phyloP scores from a whole-genome alignment of 164 flowering plant species.

The Magnolia kwangsiensis region DNA sequence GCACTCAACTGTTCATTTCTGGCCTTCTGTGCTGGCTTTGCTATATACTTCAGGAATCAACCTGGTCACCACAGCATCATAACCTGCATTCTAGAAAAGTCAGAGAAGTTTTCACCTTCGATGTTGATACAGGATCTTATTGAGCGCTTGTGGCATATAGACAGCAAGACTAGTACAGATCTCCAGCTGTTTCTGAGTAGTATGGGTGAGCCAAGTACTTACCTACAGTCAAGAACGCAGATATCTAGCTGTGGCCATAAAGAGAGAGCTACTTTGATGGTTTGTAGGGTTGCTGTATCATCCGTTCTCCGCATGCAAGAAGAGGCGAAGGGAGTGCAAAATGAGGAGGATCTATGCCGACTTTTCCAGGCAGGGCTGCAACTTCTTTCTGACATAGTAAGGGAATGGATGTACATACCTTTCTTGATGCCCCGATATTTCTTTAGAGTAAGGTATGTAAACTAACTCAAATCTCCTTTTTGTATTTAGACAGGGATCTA shows the following conservation, averaged over 20 bases:
- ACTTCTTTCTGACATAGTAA: slow-evolving; percentile 31
- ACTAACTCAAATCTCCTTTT: background rate
- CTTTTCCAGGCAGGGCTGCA: slow-evolving; percentile 26
- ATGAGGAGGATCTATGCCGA: slow-evolving; percentile 17
- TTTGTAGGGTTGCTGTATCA: slow-evolving; percentile 49
- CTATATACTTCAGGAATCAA: slow-evolving; percentile 27
- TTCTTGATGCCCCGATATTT: slow-evolving; percentile 57
- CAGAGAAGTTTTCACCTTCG: slow-evolving; percentile 18
- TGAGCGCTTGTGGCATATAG: slow-evolving; percentile 43
- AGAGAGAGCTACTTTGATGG: slow-evolving; percentile 30
- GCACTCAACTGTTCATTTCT: slow-evolving; percentile 63
- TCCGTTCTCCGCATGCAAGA: slow-evolving; percentile 33
- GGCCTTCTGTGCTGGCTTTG: slow-evolving; percentile 57
- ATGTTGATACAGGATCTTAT: slow-evolving; percentile 44
- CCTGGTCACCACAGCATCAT: slow-evolving; percentile 13
- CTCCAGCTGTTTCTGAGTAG: slow-evolving; percentile 39
- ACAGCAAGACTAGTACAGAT: slow-evolving; percentile 36
- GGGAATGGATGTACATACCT: slow-evolving; percentile 51
- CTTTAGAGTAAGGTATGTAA: slow-evolving; percentile 60
- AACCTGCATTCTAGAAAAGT: slow-evolving; percentile 11
- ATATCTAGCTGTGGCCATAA: slow-evolving; percentile 20
- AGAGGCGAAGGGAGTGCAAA: slow-evolving; percentile 22
- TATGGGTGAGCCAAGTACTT: slow-evolving; percentile 22
- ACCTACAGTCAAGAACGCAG: slow-evolving; percentile 30
- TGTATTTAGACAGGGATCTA: too few relatives aligned